These are phyloP conservation scores for Tephrocybe sp. DNA, from an alignment of 768 basidiomycete genomes.

Conservation along the genomic window DNA sequence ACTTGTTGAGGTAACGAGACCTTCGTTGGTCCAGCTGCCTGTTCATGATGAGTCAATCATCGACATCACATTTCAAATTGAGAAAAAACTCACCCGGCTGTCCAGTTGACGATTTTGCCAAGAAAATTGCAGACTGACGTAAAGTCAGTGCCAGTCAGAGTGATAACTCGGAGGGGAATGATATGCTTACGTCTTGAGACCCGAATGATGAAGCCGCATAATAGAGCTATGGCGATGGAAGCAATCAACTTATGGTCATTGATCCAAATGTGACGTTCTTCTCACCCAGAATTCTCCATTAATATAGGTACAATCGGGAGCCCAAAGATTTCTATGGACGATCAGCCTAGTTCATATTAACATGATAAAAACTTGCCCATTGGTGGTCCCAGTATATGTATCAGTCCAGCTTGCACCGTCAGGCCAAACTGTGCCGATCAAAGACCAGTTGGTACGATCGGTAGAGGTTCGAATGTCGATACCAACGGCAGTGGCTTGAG, in stretches of 20 bases:
- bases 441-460: conserved; percentile 45
- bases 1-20: conserved; percentile 44
- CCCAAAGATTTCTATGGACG: conserved; percentile 33
- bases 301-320: conserved; percentile 33
- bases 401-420: conserved; percentile 51
- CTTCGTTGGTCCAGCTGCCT: conserved; percentile 44
- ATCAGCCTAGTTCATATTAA: background rate
- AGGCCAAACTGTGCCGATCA: conserved; percentile 45
- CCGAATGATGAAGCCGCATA: conserved; percentile 56
- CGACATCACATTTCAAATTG: conserved; percentile 3
- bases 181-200: conserved; percentile 39
- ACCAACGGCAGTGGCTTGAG: conserved; percentile 40
- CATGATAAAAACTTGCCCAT: conserved; percentile 30
- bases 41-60: background rate
- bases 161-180: background rate
- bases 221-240: conserved; percentile 36
- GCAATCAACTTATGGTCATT: too few species aligned
- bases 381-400: conserved; percentile 41
- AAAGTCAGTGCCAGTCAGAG: background rate
- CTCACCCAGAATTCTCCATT: conserved; percentile 28
- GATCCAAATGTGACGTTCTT: background rate
- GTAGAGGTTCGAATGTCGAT: conserved; percentile 48
- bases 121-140: conserved; percentile 47
- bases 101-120: conserved; percentile 50
- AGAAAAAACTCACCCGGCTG: conserved; percentile 29